A percentile compares a stretch with the other conserved stretches of the same genome.
These are phyloP conservation scores for Drosera spatulata DNA, from an alignment of 179 eudicot genomes.

Conservation along the genomic window DNA sequence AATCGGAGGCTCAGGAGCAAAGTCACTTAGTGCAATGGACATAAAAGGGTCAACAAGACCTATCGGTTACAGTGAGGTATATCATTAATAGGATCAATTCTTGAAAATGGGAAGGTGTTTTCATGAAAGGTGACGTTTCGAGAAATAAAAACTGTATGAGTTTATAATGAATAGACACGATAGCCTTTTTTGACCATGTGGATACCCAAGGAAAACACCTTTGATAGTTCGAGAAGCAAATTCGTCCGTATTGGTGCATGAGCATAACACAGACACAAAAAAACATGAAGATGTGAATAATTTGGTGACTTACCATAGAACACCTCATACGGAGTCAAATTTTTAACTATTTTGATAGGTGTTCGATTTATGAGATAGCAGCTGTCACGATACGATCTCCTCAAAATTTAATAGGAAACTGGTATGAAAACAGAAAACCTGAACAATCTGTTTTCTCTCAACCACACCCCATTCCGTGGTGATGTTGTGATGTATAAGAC, in stretches of 20 bases:
- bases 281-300: background rate
- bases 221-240: background rate
- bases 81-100: too few species aligned
- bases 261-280: background rate
- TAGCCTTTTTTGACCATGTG: background rate
- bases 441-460: background rate
- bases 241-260: background rate
- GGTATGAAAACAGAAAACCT: background rate
- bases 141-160: background rate
- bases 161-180: background rate
- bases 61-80: too few species aligned
- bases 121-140: constrained; percentile 1
- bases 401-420: background rate
- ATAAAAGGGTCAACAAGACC: too few species aligned
- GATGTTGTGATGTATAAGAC: background rate
- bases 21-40: too few species aligned
- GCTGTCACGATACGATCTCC: background rate
- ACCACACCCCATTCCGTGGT: background rate
- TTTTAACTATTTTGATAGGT: background rate
- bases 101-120: too few species aligned
- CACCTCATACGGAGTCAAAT: background rate
- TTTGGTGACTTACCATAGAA: background rate
- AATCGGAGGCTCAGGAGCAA: too few species aligned
- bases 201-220: constrained; percentile 4
- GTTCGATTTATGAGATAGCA: background rate